These are phyloP conservation scores for Sporothrix variecibatus DNA, from an alignment of 2,329 filamentous ascomycete genomes.

Conservation along the genomic window DNA sequence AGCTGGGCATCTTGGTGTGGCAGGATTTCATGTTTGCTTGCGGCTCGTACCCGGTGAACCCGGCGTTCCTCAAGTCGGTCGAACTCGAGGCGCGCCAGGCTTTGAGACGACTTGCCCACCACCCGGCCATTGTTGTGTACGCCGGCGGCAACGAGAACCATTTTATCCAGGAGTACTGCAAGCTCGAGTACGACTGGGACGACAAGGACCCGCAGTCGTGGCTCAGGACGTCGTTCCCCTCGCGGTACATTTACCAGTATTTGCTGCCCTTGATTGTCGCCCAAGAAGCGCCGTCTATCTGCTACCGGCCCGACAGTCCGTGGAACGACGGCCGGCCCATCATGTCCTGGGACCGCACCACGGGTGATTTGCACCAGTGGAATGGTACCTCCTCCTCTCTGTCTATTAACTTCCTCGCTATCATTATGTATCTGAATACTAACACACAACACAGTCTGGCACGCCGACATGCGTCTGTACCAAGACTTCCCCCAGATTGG, in stretches of 20 bases:
- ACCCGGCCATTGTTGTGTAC: constrained; percentile 84
- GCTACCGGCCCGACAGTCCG: constrained; percentile 83
- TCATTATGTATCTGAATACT: too few relatives aligned
- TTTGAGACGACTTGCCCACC: constrained; percentile 74
- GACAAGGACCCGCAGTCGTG: constrained; percentile 81
- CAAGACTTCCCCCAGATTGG: constrained; percentile 84
- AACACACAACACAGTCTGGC: too few relatives aligned
- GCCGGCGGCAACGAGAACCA: constrained; percentile 97
- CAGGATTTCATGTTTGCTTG: constrained; percentile 75
- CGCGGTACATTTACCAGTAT: constrained; percentile 92
- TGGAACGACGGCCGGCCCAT: constrained; percentile 68
- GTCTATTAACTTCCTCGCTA: too few relatives aligned
- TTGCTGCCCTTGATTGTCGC: constrained; percentile 73
- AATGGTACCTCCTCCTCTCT: too few relatives aligned
- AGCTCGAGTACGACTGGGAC: constrained; percentile 74
- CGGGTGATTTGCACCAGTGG: constrained; percentile 94
- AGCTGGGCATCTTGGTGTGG: constrained; percentile 70
- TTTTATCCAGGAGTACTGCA: constrained; percentile 72
- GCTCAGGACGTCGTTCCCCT: constrained; percentile 86
- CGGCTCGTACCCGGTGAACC: constrained; percentile 66
- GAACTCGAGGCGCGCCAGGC: constrained; percentile 65
- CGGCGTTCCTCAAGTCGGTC: constrained; percentile 60
- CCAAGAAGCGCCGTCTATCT: constrained; percentile 67
- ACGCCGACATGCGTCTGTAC: constrained; percentile 83
- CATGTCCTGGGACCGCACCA: constrained; percentile 71